Conservation (phyloP, 805 yeast species). For the Kluyveromyces siamensis region DNA sequence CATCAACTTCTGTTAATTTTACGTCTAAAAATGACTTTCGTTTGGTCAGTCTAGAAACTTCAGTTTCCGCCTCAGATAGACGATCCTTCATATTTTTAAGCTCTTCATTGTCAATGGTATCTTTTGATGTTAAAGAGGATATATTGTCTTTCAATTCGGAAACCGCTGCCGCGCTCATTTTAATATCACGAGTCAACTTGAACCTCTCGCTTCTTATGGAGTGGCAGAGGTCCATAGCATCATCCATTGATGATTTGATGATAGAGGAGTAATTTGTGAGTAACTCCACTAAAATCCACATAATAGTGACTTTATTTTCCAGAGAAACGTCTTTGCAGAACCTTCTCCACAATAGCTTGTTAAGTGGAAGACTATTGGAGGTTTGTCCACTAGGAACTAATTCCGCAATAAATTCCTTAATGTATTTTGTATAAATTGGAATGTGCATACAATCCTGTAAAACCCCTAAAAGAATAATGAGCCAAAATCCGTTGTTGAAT, state of each 20-base stretch:
- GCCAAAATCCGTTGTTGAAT: constrained; percentile 83
- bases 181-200: constrained; percentile 20
- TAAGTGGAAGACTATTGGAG: constrained; percentile 14
- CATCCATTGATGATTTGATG: constrained; percentile 25
- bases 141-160: constrained; percentile 2
- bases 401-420: constrained; percentile 44
- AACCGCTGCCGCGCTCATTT: constrained; percentile 13
- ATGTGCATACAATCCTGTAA: constrained; percentile 32
- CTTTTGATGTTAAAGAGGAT: constrained; percentile 4
- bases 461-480: constrained; percentile 64
- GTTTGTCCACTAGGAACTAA: constrained; percentile 37
- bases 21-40: constrained; percentile 49
- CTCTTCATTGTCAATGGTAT: constrained; percentile 2
- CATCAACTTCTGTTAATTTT: constrained; percentile 57
- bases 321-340: constrained; percentile 47
- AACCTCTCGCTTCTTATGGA: constrained; percentile 28
- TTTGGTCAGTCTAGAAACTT: constrained; percentile 35
- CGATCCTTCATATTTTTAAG: constrained; percentile 9
- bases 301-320: constrained; percentile 44
- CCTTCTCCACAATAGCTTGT: constrained; percentile 35
- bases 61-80: constrained; percentile 17
- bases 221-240: constrained; percentile 25
- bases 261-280: constrained; percentile 30
- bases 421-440: constrained; percentile 18
- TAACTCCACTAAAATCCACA: constrained; percentile 57